Evolutionary conservation across 1,284 basidiomycete species (phyloP), one percentile per base, ranked within the genome.

Genomic region (Porogramme epimiltina): DNA sequence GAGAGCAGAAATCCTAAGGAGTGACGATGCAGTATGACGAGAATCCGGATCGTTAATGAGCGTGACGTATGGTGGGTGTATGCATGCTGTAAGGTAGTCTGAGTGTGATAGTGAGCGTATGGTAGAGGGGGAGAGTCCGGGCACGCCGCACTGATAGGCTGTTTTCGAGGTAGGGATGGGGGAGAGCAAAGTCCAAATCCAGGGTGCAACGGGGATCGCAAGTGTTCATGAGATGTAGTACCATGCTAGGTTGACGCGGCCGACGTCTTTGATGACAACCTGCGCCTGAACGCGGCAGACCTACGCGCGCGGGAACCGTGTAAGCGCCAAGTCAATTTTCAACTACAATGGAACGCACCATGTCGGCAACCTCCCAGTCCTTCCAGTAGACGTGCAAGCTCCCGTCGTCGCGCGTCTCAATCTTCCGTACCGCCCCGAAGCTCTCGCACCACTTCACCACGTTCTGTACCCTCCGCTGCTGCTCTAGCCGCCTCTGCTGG

Each of bases 321-420:
- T 31, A 13, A 31, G 28, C 28, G 28, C 28, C 13, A 8, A 31
- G 13, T 31, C 28, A 31, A 31, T 31, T 31, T 31, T 31, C 28
- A 13, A 8, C 11, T 8, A 42, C 38, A 36, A 15, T 10, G 5
- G 11, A 15, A 59, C 64, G 52, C 47, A 68, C 66, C 62, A 54
- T 62, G 43, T 69, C 67, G 9, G 67, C 67, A 20, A 60, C 56
- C 57, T 66, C 63, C 66, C 63, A 64, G 34, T 66, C 62, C 47
- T 61, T 61, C 66, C 66, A 69, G 31, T 63, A 64, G 23, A 69
- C 65, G 37, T 67, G 66, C 45, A 69, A 25, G 36, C 60, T 63
- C 36, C 65, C 65, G 45, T 69, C 65, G 11, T 55, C 56, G 59
- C 60, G 59, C 36, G 58, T 55, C 56, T 67, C 64, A 33, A 67